Percentiles rank a stretch among this genome's conserved stretches.
Conservation (phyloP, 768 basidiomycete species). For the Pleurotus ostreatus region DNA sequence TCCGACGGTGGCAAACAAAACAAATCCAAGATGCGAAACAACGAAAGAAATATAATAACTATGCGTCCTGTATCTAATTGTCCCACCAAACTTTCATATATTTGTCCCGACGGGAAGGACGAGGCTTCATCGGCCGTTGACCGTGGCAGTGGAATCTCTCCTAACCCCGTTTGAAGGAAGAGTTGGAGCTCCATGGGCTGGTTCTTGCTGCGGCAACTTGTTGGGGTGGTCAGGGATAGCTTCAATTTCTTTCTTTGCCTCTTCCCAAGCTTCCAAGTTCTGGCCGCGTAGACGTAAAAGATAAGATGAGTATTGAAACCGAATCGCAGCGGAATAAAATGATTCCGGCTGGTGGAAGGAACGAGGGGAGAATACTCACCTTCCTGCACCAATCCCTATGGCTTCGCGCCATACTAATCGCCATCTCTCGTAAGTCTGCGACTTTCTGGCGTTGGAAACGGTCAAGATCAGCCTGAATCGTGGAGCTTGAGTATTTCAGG, state of each 20-base stretch:
- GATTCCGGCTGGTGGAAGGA: conserved; percentile 1
- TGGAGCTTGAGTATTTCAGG: conserved; percentile 92
- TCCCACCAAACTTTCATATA: conserved; percentile 11
- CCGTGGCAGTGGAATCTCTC: conserved; percentile 67
- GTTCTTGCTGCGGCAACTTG: conserved; percentile 40
- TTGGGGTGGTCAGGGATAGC: conserved; percentile 93
- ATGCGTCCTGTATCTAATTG: conserved; percentile 6
- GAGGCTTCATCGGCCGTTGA: conserved; percentile 52
- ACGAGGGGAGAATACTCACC: conserved; percentile 36
- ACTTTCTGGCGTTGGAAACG: conserved; percentile 99
- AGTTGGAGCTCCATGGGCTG: conserved; percentile 23
- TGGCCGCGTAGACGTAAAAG: conserved; percentile 24
- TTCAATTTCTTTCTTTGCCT: conserved; percentile 87
- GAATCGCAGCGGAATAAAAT: conserved; percentile 12
- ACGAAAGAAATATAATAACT: conserved; percentile 6
- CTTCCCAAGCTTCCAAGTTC: conserved; percentile 98
- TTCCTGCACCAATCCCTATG: conserved; percentile 98
- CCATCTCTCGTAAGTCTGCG: conserved; percentile 91
- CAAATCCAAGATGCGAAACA: background rate
- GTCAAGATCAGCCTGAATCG: conserved; percentile 96
- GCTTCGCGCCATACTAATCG: conserved; percentile 81
- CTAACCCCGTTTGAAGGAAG: conserved; percentile 36
- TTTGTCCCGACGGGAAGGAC: background rate
- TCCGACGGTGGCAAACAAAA: background rate
- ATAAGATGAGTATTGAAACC: conserved; percentile 7